Evolutionary conservation across 2,329 filamentous ascomycete genomes (phyloP), one percentile per base, ranked within the genome.

Genomic region (Thermothelomyces thermophilus): DNA sequence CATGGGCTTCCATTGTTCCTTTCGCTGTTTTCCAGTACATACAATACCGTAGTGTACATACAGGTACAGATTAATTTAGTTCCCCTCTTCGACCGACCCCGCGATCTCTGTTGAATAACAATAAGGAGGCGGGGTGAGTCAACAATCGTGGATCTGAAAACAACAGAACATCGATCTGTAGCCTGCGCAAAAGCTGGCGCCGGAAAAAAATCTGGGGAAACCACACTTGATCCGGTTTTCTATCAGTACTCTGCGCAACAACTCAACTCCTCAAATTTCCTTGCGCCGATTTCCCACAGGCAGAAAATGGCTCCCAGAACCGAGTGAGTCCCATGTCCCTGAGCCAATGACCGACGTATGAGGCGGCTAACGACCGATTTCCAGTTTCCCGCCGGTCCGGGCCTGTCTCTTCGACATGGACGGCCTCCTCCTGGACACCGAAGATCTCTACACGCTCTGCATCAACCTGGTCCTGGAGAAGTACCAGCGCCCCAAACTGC

Each of bases 321-420:
- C 14, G 64, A 66, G 65, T 67, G 60, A 34, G 63, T 59, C 26
- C 3, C 16, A 17, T 9, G 30, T 9, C 30, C 30, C 16, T 34
- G 6, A 10, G 20, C 24, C 16, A 20, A 1, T 31, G 6, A 26
- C 22, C 3, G 36, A n/a, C 5, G 13, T n/a, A 2, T 13, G 3
- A 5, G n/a, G 14, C 3, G 5, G 5, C n/a, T 53, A 36, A 56
- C 26, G 28, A n/a, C 11, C 9, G 3, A 20, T 9, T 1, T 6
- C 28, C 62, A 88, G 85, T 64, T 83, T 90, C 67, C 86, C 87
- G 17, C 82, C 85, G 41, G 77, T 97, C 52, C 80, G 90, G 60
- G 93, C 91, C 59, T 96, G 90, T 69, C 83, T 98, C 57, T 97
- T 98, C 68, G 93, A 98, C 74, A 96, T 97, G 90, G 93, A 98